Percentiles rank a stretch among this genome's conserved stretches.
Conservation (phyloP, 768 basidiomycete genomes). For the Macrolepiota fuliginosa region DNA sequence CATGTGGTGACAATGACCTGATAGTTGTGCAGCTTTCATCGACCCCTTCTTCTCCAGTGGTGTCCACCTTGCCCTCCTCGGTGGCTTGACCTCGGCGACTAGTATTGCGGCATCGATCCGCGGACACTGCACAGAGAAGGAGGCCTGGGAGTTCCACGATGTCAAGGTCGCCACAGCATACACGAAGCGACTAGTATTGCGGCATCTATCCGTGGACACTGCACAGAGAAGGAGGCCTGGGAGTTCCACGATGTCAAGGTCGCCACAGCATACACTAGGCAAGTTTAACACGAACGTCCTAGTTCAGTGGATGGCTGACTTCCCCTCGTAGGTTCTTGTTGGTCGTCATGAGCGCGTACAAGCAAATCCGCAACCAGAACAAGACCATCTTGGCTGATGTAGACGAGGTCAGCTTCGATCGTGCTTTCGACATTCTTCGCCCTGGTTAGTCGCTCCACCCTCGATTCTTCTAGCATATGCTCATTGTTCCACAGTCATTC, state of each 20-base stretch:
- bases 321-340: slow-evolving; percentile 35
- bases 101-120: slow-evolving; percentile 30
- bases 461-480: neutral
- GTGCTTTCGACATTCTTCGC: slow-evolving; percentile 42
- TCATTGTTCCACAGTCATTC: slow-evolving; percentile 20
- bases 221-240: slow-evolving; percentile 26
- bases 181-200: slow-evolving; percentile 33
- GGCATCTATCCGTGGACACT: slow-evolving; percentile 28
- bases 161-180: slow-evolving; percentile 30
- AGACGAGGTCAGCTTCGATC: slow-evolving; percentile 45
- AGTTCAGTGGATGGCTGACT: neutral
- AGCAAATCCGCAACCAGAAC: slow-evolving; percentile 43
- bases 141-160: slow-evolving; percentile 29
- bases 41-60: slow-evolving; percentile 64
- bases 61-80: slow-evolving; percentile 36
- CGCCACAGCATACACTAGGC: slow-evolving; percentile 33
- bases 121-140: slow-evolving; percentile 26
- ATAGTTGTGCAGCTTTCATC: slow-evolving; percentile 40
- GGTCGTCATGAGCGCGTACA: slow-evolving; percentile 46
- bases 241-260: slow-evolving; percentile 30
- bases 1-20: neutral
- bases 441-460: slow-evolving; percentile 27
- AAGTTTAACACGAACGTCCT: neutral
- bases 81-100: slow-evolving; percentile 35
- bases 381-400: slow-evolving; percentile 38